A percentile compares a stretch with the other conserved stretches of the same genome.
Conservation (phyloP, 768 basidiomycete genomes). For the Hydnomerulius pinastri region DNA sequence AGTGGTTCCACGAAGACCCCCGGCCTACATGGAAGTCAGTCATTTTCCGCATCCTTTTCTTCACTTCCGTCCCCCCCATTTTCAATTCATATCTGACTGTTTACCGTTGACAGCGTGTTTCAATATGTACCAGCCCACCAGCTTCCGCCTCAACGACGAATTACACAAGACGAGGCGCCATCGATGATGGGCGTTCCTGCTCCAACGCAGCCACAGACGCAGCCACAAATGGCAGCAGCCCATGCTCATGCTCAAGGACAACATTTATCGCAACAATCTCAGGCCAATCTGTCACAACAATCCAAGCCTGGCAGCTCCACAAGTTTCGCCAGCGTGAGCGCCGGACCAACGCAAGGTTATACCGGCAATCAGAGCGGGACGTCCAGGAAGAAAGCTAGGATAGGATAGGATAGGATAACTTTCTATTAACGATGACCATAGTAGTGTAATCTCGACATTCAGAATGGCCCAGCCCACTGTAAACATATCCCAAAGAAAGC, state of each 20-base stretch:
- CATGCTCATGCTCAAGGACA: slow-evolving; percentile 51
- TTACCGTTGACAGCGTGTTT: slow-evolving; percentile 61
- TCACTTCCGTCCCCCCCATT: background rate
- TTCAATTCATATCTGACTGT: slow-evolving; percentile 7
- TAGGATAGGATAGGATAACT: slow-evolving; percentile 37
- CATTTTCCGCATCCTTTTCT: background rate
- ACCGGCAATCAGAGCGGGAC: slow-evolving; percentile 35
- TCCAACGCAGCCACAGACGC: slow-evolving; percentile 45
- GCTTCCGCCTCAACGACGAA: slow-evolving; percentile 82
- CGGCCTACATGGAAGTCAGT: slow-evolving; percentile 83
- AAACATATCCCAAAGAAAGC: too few relatives aligned
- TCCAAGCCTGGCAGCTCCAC: slow-evolving; percentile 59
- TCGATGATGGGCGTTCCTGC: slow-evolving; percentile 75
- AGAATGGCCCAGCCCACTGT: too few relatives aligned
- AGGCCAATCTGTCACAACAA: slow-evolving; percentile 25
- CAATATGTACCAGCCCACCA: slow-evolving; percentile 61
- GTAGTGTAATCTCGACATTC: too few relatives aligned
- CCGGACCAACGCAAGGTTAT: slow-evolving; percentile 34
- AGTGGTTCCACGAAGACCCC: slow-evolving; percentile 93
- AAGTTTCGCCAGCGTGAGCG: slow-evolving; percentile 65
- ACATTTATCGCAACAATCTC: slow-evolving; percentile 29
- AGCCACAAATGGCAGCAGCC: slow-evolving; percentile 45
- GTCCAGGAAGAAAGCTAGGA: slow-evolving; percentile 61
- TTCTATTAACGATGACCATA: slow-evolving; percentile 1
- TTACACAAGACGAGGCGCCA: slow-evolving; percentile 90